phyloP scores from a whole-genome alignment of 2,329 filamentous ascomycete species.

The Claviceps spartinae region DNA sequence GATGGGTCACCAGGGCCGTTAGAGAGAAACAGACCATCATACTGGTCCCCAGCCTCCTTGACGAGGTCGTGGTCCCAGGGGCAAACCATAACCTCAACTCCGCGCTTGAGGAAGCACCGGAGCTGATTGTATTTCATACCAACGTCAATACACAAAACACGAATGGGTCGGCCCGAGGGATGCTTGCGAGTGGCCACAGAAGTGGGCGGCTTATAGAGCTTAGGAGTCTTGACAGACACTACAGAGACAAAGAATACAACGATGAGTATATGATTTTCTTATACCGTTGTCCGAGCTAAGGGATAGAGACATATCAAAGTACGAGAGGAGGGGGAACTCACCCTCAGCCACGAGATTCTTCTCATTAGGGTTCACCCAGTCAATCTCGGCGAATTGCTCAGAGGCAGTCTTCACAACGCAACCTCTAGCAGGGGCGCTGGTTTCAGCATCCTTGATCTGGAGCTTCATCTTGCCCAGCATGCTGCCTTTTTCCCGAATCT shows the following conservation, averaged over 20 bases:
- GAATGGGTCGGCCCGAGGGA: constrained; percentile 73
- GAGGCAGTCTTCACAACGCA: constrained; percentile 16
- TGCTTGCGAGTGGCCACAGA: constrained; percentile 65
- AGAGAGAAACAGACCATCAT: constrained; percentile 93
- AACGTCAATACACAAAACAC: constrained; percentile 87
- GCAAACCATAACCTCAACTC: constrained; percentile 86
- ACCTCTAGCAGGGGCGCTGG: constrained; percentile 28
- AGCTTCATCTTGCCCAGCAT: constrained; percentile 88
- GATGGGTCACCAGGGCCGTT: constrained; percentile 95
- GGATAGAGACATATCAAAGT: constrained; percentile 7
- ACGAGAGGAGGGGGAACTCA: constrained; percentile 35
- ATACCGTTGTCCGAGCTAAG: not conserved
- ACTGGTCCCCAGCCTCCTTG: constrained; percentile 61
- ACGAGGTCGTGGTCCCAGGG: constrained; percentile 94
- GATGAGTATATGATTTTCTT: constrained; percentile 22
- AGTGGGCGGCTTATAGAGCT: constrained; percentile 66
- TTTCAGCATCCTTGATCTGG: constrained; percentile 34
- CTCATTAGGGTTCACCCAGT: constrained; percentile 85
- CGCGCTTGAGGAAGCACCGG: constrained; percentile 78
- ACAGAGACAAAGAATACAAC: constrained; percentile 11
- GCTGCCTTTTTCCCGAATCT: constrained; percentile 84
- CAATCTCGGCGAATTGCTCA: constrained; percentile 58
- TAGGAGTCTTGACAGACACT: constrained; percentile 84
- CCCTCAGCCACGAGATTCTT: constrained; percentile 90
- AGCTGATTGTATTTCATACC: constrained; percentile 98